Percentiles rank a stretch among this genome's conserved stretches.
Conservation (phyloP, 768 basidiomycete genomes). For the Amanita subjunquillea region DNA sequence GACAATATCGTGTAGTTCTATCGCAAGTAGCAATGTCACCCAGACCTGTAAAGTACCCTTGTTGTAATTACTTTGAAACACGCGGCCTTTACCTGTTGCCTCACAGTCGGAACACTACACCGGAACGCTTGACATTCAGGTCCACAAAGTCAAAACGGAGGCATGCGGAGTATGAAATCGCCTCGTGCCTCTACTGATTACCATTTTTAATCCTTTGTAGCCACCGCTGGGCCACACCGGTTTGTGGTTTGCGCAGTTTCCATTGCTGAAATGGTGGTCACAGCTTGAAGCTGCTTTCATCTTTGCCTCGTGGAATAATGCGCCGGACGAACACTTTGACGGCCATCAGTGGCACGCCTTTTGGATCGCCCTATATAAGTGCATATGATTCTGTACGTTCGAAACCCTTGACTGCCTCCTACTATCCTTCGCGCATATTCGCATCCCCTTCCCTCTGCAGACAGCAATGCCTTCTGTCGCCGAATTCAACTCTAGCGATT, state of each 20-base stretch:
- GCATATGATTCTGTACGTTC: not conserved
- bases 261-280: not conserved
- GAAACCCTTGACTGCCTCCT: not conserved
- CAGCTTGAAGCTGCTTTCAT: not conserved
- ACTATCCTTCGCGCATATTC: not conserved
- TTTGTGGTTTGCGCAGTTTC: not conserved
- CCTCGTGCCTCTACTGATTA: conserved; percentile 5
- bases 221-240: conserved; percentile 1
- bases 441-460: not conserved
- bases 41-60: not conserved
- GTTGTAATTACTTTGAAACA: conserved; percentile 5
- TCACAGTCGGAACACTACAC: not conserved
- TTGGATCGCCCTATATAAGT: conserved; percentile 5
- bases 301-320: not conserved
- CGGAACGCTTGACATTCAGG: not conserved
- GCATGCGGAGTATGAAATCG: conserved; percentile 5
- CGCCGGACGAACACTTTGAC: conserved; percentile 3
- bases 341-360: not conserved
- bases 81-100: conserved; percentile 1
- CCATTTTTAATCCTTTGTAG: conserved; percentile 4
- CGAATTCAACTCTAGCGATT: not conserved
- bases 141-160: not conserved
- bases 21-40: conserved; percentile 42
- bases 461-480: conserved; percentile 3
- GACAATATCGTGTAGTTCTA: conserved; percentile 48